phyloP scores from a whole-genome alignment of 2,329 filamentous ascomycete species.

The Talaromyces marneffei region DNA sequence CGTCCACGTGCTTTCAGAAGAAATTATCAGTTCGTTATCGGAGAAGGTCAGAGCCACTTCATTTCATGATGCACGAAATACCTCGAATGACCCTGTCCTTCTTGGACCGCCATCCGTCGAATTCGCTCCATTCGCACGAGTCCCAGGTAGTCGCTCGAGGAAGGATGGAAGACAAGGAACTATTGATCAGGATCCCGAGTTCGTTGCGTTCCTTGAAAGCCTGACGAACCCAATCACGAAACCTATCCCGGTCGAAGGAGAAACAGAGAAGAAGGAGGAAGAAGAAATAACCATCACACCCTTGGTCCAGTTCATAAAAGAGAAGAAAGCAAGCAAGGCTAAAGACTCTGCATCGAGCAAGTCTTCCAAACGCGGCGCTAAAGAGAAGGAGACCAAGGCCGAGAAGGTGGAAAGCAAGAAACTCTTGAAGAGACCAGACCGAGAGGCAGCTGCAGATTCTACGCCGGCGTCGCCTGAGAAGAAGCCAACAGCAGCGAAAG shows the following conservation, averaged over 20 bases:
- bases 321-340: slow-evolving; percentile 78
- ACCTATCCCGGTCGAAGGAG: slow-evolving; percentile 45
- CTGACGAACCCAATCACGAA: slow-evolving; percentile 69
- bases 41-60: slow-evolving; percentile 62
- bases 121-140: slow-evolving; percentile 75
- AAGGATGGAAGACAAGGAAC: slow-evolving; percentile 83
- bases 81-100: slow-evolving; percentile 64
- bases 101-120: slow-evolving; percentile 75
- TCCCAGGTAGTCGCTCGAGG: slow-evolving; percentile 67
- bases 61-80: slow-evolving; percentile 79
- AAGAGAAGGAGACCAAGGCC: slow-evolving; percentile 36
- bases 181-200: slow-evolving; percentile 94
- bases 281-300: slow-evolving; percentile 75
- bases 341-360: slow-evolving; percentile 53
- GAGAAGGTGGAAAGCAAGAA: slow-evolving; percentile 40
- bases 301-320: slow-evolving; percentile 79
- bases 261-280: slow-evolving; percentile 48
- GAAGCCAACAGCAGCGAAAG: slow-evolving; percentile 24
- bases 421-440: slow-evolving; percentile 36
- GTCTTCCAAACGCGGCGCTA: slow-evolving; percentile 36
- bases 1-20: slow-evolving; percentile 68
- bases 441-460: slow-evolving; percentile 24
- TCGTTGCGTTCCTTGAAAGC: slow-evolving; percentile 84
- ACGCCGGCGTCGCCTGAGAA: slow-evolving; percentile 25
- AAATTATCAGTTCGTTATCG: slow-evolving; percentile 61